phyloP scores from a whole-genome alignment of 1,284 basidiomycete genomes.

The Trichosporon sp. region DNA sequence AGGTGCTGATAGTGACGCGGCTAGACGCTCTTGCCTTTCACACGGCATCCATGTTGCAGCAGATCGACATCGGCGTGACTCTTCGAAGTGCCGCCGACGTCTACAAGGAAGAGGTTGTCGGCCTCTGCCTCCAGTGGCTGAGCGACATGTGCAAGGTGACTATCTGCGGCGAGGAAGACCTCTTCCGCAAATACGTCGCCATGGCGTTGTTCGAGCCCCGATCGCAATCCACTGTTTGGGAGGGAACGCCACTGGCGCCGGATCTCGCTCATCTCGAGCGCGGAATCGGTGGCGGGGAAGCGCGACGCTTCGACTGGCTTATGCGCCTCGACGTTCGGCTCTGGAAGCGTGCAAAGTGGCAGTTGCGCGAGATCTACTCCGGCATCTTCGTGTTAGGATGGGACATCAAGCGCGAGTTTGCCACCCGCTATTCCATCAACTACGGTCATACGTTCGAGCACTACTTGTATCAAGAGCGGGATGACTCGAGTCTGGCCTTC shows the following conservation, averaged over 20 bases:
- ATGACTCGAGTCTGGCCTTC: constrained; percentile 81
- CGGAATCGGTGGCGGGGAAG: neutral
- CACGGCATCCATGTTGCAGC: constrained; percentile 70
- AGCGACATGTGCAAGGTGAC: constrained; percentile 67
- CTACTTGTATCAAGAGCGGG: constrained; percentile 83
- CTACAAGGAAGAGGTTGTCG: constrained; percentile 80
- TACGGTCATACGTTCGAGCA: constrained; percentile 84
- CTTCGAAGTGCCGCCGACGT: constrained; percentile 82
- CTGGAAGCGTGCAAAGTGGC: constrained; percentile 43
- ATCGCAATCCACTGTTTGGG: constrained; percentile 5
- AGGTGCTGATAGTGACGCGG: constrained; percentile 71
- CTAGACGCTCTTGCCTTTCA: constrained; percentile 67
- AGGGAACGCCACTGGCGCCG: constrained; percentile 13
- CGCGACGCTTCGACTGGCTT: constrained; percentile 39
- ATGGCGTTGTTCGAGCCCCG: constrained; percentile 24
- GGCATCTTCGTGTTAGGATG: constrained; percentile 26
- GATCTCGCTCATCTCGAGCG: constrained; percentile 13
- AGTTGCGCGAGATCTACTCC: constrained; percentile 40
- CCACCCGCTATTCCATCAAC: constrained; percentile 72
- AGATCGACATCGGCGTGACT: constrained; percentile 88
- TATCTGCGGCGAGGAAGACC: constrained; percentile 54
- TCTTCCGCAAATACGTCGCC: constrained; percentile 56
- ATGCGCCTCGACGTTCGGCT: constrained; percentile 40
- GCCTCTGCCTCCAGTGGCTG: constrained; percentile 78
- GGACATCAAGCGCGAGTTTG: constrained; percentile 45